Evolutionary conservation across 441 rosid genomes (phyloP).

Genomic region (Gossypium schwendimanii): DNA sequence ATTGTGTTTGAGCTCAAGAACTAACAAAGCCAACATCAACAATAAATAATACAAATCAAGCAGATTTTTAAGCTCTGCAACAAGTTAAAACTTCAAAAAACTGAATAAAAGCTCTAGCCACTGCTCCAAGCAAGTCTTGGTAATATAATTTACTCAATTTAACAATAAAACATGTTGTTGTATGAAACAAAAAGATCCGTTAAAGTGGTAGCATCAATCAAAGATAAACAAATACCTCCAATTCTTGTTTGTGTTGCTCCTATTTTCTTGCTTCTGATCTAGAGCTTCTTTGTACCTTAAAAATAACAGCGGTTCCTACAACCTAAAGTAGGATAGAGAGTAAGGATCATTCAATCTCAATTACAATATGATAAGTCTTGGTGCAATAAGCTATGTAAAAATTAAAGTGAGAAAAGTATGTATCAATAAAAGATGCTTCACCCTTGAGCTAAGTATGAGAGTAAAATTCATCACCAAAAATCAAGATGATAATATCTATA

Average conservation of each 20-base stretch:
- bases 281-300: conserved; percentile 56
- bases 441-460: background rate
- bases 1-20: too few species aligned
- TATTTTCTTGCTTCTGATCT: conserved; percentile 57
- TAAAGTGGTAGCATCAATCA: background rate
- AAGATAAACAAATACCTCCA: conserved; percentile 25
- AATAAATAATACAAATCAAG: too few species aligned
- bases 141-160: background rate
- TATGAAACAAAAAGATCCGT: background rate
- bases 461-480: background rate
- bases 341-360: background rate
- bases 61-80: too few species aligned
- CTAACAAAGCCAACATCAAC: too few species aligned
- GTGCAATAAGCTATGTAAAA: background rate
- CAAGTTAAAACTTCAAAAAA: too few species aligned
- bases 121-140: too few species aligned
- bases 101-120: too few species aligned
- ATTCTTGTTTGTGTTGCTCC: conserved; percentile 42
- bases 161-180: background rate
- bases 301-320: conserved; percentile 55
- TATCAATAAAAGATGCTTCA: background rate
- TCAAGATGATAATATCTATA: background rate
- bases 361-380: background rate
- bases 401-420: background rate
- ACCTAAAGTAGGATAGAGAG: conserved; percentile 23